Evolutionary conservation across 768 basidiomycete species (phyloP).

Genomic region (Boletus rubropictus): DNA sequence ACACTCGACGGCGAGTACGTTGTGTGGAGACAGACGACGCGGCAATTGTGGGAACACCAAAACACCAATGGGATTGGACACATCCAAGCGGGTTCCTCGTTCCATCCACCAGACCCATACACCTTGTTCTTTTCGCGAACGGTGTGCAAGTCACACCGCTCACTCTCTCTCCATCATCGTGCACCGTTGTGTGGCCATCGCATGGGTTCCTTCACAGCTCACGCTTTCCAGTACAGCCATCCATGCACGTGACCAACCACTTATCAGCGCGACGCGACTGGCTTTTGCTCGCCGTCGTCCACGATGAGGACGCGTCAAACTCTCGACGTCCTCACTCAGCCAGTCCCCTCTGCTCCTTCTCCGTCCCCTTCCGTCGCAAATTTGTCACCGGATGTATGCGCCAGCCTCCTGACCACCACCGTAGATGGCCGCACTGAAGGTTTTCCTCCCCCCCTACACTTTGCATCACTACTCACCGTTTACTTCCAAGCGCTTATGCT

Average conservation of each 20-base stretch:
- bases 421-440: conserved; percentile 63
- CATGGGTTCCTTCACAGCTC: conserved; percentile 13
- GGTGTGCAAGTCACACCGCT: not conserved
- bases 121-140: conserved; percentile 4
- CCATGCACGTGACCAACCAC: conserved; percentile 9
- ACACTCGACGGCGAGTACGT: conserved; percentile 8
- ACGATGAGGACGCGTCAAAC: conserved; percentile 17
- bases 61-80: not conserved
- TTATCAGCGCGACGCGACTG: conserved; percentile 8
- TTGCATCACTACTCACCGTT: not conserved
- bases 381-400: conserved; percentile 50
- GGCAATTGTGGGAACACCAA: conserved; percentile 10
- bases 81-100: not conserved
- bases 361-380: conserved; percentile 5
- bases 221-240: not conserved
- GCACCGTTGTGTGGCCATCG: conserved; percentile 5
- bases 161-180: conserved; percentile 10
- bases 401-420: conserved; percentile 59
- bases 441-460: conserved; percentile 17
- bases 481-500: conserved; percentile 47
- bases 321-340: conserved; percentile 25
- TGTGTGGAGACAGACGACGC: conserved; percentile 18
- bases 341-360: conserved; percentile 24
- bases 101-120: not conserved
- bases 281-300: conserved; percentile 2